Evolutionary conservation across 352 stramenopile genomes (phyloP).

Genomic region (Thalassiosira hispida): DNA sequence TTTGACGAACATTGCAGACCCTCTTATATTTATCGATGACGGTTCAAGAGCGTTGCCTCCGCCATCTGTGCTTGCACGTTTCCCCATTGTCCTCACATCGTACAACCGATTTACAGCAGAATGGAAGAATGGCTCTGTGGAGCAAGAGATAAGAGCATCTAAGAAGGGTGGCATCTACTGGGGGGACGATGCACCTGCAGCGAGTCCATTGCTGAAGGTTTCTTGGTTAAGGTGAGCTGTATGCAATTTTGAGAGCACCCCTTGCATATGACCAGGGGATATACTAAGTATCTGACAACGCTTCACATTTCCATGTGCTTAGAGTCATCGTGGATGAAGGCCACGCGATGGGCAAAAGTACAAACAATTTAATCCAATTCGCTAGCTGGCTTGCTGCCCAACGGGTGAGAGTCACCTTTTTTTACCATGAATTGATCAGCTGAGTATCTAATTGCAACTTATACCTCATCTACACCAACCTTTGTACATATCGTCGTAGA

Average conservation of each 20-base stretch:
- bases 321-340: conserved; percentile 95
- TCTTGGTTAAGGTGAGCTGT: conserved; percentile 65
- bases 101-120: conserved; percentile 69
- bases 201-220: conserved; percentile 81
- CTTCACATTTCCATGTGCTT: neutral
- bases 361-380: conserved; percentile 80
- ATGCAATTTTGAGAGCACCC: neutral
- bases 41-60: conserved; percentile 70
- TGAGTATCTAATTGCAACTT: no score
- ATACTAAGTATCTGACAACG: neutral
- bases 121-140: conserved; percentile 78
- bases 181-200: conserved; percentile 22
- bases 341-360: conserved; percentile 43
- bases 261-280: neutral
- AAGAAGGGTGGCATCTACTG: conserved; percentile 28
- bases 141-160: conserved; percentile 64
- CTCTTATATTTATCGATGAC: conserved; percentile 76
- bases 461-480: no score
- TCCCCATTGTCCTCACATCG: conserved; percentile 84
- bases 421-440: no score
- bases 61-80: conserved; percentile 71
- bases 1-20: conserved; percentile 10
- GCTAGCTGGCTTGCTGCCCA: conserved; percentile 74
- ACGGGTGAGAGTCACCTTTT: no score
- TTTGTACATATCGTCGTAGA: no score